Conservation (phyloP, 2,329 filamentous ascomycete genomes). For the Alternaria longipes region DNA sequence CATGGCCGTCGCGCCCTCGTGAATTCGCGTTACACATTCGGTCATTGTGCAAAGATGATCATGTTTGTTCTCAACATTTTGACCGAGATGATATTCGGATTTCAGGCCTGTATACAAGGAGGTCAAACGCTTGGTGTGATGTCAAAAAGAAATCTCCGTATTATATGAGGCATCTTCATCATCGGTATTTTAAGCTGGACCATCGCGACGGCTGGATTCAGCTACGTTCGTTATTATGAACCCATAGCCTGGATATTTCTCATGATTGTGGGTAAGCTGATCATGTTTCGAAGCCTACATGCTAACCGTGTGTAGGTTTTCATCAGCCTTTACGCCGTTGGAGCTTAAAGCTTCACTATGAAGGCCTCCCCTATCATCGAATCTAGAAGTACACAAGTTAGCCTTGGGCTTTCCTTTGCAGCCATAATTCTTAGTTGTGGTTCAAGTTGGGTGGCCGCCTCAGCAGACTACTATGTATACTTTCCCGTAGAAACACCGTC, state of each 20-base stretch:
- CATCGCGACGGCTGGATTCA: too few relatives aligned
- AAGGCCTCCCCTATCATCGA: neutral
- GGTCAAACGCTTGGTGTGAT: too few relatives aligned
- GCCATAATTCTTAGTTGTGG: neutral
- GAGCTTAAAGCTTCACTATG: neutral
- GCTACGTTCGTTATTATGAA: too few relatives aligned
- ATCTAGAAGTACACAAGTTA: neutral
- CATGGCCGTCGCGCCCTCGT: neutral
- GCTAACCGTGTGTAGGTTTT: neutral
- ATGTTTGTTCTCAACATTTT: too few relatives aligned
- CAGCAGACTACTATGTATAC: neutral
- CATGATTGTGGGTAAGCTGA: neutral
- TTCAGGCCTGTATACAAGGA: too few relatives aligned
- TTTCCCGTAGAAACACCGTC: neutral
- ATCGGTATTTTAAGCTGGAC: neutral
- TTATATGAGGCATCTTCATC: neutral
- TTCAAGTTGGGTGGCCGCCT: neutral
- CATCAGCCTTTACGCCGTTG: neutral
- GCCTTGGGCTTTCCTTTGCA: neutral
- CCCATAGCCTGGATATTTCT: neutral
- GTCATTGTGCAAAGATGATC: too few relatives aligned
- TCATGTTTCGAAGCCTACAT: neutral
- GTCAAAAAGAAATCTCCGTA: neutral
- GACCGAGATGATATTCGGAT: too few relatives aligned
- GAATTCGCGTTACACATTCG: neutral